Evolutionary conservation across 345 rosid genomes (phyloP).

Genomic region (Arabidopsis thaliana): DNA sequence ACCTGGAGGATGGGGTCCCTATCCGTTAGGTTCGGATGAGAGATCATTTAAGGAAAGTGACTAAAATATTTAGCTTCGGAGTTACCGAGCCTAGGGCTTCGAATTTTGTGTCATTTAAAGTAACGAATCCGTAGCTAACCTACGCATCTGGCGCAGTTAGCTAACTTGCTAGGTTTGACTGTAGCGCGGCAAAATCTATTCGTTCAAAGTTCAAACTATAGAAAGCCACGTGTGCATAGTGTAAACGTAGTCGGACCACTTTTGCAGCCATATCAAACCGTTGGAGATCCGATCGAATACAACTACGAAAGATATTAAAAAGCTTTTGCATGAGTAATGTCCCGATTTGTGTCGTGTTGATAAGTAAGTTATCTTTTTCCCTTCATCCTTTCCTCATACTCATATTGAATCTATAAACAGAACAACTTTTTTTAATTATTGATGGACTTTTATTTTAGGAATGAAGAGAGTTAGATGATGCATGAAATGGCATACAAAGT

Average conservation of each 20-base stretch:
- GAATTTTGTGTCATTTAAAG: conserved; percentile 13
- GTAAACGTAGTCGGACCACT: conserved; percentile 43
- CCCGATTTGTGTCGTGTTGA: conserved; percentile 2
- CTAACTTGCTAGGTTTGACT: conserved; percentile 35
- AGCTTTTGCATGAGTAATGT: conserved; percentile 4
- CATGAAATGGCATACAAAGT: conserved; percentile 3
- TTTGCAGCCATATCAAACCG: conserved; percentile 45
- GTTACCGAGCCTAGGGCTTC: conserved; percentile 23
- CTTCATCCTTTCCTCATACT: neutral
- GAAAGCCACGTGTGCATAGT: neutral
- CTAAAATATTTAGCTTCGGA: conserved; percentile 20
- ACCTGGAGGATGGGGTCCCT: neutral
- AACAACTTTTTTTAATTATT: neutral
- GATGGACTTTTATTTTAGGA: neutral
- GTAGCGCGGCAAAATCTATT: conserved; percentile 38
- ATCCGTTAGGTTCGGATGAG: conserved; percentile 30
- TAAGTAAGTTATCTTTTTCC: neutral
- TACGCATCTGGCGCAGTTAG: conserved; percentile 3
- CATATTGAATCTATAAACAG: neutral
- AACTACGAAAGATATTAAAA: neutral
- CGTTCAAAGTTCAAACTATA: conserved; percentile 36
- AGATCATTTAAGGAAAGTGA: neutral
- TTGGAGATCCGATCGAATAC: neutral
- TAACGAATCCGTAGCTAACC: conserved; percentile 14
- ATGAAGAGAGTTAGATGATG: neutral